Conservation (phyloP, 305 asterid species). For the Plantago lanceolata region DNA sequence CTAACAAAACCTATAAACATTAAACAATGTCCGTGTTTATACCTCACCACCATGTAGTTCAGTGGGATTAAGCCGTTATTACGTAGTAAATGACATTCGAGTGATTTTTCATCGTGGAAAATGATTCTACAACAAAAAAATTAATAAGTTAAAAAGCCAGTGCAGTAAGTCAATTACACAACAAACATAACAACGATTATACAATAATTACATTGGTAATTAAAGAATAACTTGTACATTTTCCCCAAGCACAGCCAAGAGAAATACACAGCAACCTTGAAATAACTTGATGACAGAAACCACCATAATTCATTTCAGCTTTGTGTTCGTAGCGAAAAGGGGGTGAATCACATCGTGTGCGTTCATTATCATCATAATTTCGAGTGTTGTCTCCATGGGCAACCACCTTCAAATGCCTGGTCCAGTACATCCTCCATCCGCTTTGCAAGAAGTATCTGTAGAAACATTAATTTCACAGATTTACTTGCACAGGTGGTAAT, state of each 20-base stretch:
- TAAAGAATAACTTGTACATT: neutral
- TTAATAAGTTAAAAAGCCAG: neutral
- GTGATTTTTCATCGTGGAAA: too few relatives aligned
- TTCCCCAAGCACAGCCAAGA: neutral
- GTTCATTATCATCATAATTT: constrained; percentile 44
- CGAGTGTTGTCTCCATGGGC: constrained; percentile 78
- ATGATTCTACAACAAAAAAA: too few relatives aligned
- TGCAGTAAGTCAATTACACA: neutral
- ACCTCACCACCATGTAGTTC: too few relatives aligned
- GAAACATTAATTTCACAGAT: neutral
- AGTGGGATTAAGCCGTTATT: too few relatives aligned
- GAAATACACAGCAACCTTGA: neutral
- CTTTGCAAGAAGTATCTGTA: constrained; percentile 74
- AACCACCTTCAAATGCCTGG: constrained; percentile 95
- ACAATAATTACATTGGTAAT: neutral
- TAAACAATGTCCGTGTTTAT: too few relatives aligned
- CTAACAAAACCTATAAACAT: too few relatives aligned
- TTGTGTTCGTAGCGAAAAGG: neutral
- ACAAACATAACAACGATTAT: neutral
- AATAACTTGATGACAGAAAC: neutral
- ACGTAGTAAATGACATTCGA: too few relatives aligned
- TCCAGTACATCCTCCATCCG: constrained; percentile 96
- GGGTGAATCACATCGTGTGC: neutral
- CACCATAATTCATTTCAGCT: neutral
- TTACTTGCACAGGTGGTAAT: neutral